These are phyloP conservation scores for Cryptosporidium baileyi DNA, from an alignment of 169 alveolate species.

Conservation along the genomic window DNA sequence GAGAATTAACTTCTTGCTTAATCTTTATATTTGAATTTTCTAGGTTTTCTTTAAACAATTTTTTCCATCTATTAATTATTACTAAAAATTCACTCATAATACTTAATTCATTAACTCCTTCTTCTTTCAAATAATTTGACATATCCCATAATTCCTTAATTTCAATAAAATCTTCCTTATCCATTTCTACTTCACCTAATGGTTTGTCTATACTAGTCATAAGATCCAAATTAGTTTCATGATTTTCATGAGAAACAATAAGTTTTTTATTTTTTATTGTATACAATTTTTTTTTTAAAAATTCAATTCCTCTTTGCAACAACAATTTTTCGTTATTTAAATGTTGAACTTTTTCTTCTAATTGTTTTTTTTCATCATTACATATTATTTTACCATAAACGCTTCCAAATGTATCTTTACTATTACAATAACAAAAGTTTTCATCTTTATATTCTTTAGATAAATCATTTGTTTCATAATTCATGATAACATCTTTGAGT, in stretches of 20 bases:
- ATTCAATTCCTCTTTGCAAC: conserved; percentile 43
- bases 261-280: conserved; percentile 24
- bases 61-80: conserved; percentile 42
- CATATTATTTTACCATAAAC: conserved; percentile 52
- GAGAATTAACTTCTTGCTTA: neutral
- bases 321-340: conserved; percentile 26
- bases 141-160: conserved; percentile 47
- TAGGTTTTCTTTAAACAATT: neutral
- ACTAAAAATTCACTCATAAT: conserved; percentile 55
- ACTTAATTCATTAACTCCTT: conserved; percentile 17
- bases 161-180: conserved; percentile 5
- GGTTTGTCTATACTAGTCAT: conserved; percentile 19
- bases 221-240: conserved; percentile 20
- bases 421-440: conserved; percentile 22
- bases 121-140: conserved; percentile 33
- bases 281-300: conserved; percentile 26
- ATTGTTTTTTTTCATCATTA: conserved; percentile 34
- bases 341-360: conserved; percentile 31
- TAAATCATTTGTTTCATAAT: neutral
- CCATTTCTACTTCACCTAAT: neutral
- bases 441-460: neutral
- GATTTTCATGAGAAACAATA: neutral
- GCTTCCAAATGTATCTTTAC: conserved; percentile 42
- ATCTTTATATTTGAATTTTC: neutral
- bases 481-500: conserved; percentile 26